Evolutionary conservation across 176 grass and related monocot genomes (phyloP).

Genomic region (Ensete glaucum): DNA sequence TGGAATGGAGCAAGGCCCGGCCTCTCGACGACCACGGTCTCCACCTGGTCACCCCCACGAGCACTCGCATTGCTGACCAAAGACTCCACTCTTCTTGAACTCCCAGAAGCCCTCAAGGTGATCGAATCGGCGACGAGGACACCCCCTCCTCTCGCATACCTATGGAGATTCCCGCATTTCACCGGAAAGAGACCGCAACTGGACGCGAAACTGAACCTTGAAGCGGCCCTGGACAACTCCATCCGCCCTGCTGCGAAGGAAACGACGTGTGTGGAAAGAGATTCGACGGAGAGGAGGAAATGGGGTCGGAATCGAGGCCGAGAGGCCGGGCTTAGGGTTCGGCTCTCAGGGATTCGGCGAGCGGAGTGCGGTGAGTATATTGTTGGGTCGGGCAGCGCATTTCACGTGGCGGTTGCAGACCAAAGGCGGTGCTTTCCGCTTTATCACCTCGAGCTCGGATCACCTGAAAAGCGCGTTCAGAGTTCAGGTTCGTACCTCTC

Average conservation of each 20-base stretch:
- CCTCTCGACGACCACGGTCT: constrained; percentile 8
- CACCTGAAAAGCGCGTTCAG: background rate
- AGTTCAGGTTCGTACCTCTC: too few species aligned
- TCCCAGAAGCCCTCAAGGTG: background rate
- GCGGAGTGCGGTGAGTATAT: background rate
- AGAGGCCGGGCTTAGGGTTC: background rate
- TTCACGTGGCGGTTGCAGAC: background rate
- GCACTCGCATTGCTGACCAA: constrained; percentile 11
- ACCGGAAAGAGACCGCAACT: background rate
- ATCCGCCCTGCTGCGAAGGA: background rate
- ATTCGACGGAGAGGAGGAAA: background rate
- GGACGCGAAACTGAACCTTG: background rate
- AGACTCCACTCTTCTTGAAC: constrained; percentile 1
- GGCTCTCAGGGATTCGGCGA: background rate
- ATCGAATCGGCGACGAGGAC: background rate
- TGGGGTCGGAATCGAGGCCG: background rate
- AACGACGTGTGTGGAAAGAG: background rate
- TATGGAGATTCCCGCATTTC: background rate
- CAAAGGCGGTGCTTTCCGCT: constrained; percentile 1
- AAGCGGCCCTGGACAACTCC: background rate
- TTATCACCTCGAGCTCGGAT: background rate
- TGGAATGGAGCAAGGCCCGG: constrained; percentile 36
- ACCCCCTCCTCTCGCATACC: background rate
- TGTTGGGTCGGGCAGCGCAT: background rate
- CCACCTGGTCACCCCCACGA: constrained; percentile 1